Evolutionary conservation across 371 early-diverging fungal species (phyloP).

Genomic region (Quaeritorhiza haematococci): DNA sequence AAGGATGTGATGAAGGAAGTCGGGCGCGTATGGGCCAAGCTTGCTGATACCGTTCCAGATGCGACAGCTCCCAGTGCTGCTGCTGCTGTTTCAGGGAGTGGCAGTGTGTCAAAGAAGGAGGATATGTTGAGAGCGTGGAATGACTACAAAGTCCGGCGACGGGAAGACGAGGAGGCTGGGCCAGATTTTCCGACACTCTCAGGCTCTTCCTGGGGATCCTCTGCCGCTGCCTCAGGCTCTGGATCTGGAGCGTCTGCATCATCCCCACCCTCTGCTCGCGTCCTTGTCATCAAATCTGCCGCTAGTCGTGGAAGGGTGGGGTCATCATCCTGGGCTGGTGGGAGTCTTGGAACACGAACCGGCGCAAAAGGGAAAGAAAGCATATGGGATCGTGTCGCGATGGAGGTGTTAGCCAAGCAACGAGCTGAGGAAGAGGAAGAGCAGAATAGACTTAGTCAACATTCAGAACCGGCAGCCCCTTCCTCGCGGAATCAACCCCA

Average conservation of each 20-base stretch:
- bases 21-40: constrained; percentile 29
- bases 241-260: neutral
- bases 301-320: constrained; percentile 23
- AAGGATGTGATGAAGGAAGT: constrained; percentile 26
- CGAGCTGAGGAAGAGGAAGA: neutral
- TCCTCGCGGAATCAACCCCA: too few species aligned
- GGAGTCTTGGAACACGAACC: constrained; percentile 11
- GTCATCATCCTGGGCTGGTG: constrained; percentile 9
- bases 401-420: constrained; percentile 1
- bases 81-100: constrained; percentile 50
- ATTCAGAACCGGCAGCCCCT: too few species aligned
- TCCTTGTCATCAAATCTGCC: constrained; percentile 35
- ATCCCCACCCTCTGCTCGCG: constrained; percentile 17
- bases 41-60: constrained; percentile 33
- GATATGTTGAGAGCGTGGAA: constrained; percentile 67
- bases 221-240: constrained; percentile 3
- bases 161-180: neutral
- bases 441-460: too few species aligned
- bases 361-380: neutral
- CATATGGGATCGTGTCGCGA: constrained; percentile 17
- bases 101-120: constrained; percentile 50
- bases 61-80: constrained; percentile 31
- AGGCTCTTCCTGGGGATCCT: neutral
- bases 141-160: constrained; percentile 58
- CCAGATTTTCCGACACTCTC: constrained; percentile 6